phyloP scores from a whole-genome alignment of 441 rosid species.

The Theobroma grandiflorum region DNA sequence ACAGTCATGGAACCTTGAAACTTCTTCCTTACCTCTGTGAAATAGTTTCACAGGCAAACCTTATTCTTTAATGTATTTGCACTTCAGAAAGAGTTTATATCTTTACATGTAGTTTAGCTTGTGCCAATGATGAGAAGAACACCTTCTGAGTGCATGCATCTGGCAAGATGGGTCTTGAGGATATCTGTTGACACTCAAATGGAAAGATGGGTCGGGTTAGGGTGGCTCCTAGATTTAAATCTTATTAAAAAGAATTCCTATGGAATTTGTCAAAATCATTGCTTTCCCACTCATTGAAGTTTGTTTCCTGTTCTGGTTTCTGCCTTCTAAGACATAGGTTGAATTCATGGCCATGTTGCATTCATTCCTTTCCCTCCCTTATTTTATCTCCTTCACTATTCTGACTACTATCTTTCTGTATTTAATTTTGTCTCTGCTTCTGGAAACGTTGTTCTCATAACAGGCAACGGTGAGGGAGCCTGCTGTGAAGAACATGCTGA shows the following conservation, averaged over 20 bases:
- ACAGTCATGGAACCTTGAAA: not conserved
- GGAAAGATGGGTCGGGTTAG: not conserved
- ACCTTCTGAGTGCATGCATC: not conserved
- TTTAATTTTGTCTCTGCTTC: not conserved
- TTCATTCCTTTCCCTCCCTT: not conserved
- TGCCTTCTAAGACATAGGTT: not conserved
- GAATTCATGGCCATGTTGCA: not conserved
- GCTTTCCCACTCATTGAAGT: not conserved
- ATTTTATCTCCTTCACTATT: not conserved
- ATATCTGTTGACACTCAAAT: not conserved
- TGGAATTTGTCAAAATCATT: not conserved
- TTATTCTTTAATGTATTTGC: not conserved
- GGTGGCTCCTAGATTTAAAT: not conserved
- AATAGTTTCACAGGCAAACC: not conserved
- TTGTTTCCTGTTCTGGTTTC: not conserved
- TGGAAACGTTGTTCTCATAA: slow-evolving; percentile 16
- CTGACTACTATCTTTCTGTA: not conserved
- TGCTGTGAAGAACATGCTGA: slow-evolving; percentile 80
- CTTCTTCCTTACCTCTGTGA: not conserved
- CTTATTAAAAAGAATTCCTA: not conserved
- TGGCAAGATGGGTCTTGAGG: not conserved
- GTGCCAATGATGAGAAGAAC: not conserved
- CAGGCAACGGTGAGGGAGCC: slow-evolving; percentile 94
- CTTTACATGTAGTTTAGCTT: not conserved
- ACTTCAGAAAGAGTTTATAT: not conserved